These are phyloP conservation scores for Sphaerulina populicola DNA, from an alignment of 2,329 filamentous ascomycete species.

Conservation along the genomic window DNA sequence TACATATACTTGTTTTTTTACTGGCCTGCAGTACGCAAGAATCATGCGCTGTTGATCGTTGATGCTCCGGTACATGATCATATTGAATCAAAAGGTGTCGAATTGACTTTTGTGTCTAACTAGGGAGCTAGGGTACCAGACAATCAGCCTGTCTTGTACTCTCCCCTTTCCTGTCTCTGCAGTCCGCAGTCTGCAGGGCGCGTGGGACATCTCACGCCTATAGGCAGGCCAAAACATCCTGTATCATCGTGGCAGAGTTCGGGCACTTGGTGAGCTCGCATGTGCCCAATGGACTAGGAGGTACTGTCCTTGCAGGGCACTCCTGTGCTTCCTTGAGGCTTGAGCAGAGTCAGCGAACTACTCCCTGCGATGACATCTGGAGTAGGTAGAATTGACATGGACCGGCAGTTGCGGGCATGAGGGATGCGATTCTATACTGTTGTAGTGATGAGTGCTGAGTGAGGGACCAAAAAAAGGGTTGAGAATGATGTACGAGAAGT, in stretches of 20 bases:
- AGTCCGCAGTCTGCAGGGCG: neutral
- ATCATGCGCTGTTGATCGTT: neutral
- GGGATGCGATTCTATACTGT: no score
- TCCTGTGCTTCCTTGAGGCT: neutral
- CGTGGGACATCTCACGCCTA: neutral
- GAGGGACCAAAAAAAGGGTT: no score
- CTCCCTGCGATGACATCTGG: neutral
- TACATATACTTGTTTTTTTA: no score
- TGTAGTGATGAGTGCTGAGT: no score
- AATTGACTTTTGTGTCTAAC: neutral
- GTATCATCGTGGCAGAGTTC: neutral
- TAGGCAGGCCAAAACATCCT: neutral
- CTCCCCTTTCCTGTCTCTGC: no score
- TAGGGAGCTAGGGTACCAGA: neutral
- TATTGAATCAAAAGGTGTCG: neutral
- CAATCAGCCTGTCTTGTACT: neutral
- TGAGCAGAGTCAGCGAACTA: neutral
- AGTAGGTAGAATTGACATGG: neutral
- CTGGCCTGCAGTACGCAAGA: neutral
- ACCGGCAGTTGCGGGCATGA: neutral
- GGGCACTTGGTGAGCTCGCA: neutral
- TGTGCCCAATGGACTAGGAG: neutral
- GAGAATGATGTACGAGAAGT: no score
- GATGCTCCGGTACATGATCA: neutral
- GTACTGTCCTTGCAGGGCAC: neutral